A percentile compares a stretch with the other conserved stretches of the same genome.
Conservation (phyloP, 805 yeast genomes). For the Candida gorgasii region DNA sequence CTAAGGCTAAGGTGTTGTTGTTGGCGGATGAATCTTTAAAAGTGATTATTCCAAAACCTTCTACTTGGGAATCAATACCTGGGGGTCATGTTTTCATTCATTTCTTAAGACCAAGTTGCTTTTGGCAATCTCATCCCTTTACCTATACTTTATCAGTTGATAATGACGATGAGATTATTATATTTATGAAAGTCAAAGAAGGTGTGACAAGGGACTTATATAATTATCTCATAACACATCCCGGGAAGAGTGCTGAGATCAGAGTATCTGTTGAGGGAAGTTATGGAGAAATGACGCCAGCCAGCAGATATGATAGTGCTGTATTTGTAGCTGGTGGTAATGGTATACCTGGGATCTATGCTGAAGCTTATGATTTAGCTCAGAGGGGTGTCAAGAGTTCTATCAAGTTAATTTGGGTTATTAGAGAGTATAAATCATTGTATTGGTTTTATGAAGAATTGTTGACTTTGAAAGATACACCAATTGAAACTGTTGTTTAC, state of each 20-base stretch:
- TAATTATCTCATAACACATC: conserved; percentile 20
- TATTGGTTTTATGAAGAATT: conserved; percentile 51
- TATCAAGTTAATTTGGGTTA: conserved; percentile 61
- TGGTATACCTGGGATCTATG: conserved; percentile 43
- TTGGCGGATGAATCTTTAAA: conserved; percentile 48
- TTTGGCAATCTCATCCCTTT: conserved; percentile 73
- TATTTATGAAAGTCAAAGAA: conserved; percentile 35
- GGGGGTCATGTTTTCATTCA: conserved; percentile 66
- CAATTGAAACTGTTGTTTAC: conserved; percentile 28
- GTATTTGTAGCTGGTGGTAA: conserved; percentile 43
- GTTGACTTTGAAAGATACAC: conserved; percentile 22
- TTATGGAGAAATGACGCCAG: conserved; percentile 38
- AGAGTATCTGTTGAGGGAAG: conserved; percentile 41
- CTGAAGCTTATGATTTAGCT: conserved; percentile 28
- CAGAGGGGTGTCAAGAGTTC: conserved; percentile 8
- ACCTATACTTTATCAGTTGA: conserved; percentile 36
- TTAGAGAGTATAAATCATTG: conserved; percentile 54
- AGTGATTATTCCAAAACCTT: conserved; percentile 52
- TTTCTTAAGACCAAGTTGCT: conserved; percentile 43
- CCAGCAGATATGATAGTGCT: conserved; percentile 26
- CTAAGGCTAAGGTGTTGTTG: conserved; percentile 47
- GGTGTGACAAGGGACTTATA: conserved; percentile 31
- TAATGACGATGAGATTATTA: conserved; percentile 22
- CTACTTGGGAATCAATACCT: conserved; percentile 54
- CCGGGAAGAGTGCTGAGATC: conserved; percentile 20